A percentile compares a stretch with the other conserved stretches of the same genome.
phyloP scores from a whole-genome alignment of 1,284 basidiomycete species.

The Trametes versicolor region DNA sequence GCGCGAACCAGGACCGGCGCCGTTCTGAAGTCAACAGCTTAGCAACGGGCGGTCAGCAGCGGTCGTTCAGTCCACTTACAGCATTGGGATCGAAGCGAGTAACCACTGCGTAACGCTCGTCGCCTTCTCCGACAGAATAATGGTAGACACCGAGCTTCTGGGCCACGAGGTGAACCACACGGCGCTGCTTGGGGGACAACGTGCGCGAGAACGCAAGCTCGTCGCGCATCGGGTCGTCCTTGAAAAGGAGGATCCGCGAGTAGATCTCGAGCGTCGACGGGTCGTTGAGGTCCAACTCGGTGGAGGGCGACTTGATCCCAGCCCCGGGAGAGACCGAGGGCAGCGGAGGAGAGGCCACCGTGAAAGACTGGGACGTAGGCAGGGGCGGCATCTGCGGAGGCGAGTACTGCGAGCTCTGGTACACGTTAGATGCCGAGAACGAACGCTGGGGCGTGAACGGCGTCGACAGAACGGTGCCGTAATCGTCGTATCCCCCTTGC shows the following conservation, averaged over 20 bases:
- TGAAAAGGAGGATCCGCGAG: slow-evolving; percentile 96
- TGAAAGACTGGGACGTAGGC: slow-evolving; percentile 66
- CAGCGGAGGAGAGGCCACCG: slow-evolving; percentile 55
- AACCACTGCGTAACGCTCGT: slow-evolving; percentile 93
- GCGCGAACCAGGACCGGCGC: slow-evolving; percentile 30
- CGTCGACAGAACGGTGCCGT: slow-evolving; percentile 59
- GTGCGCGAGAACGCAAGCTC: slow-evolving; percentile 95
- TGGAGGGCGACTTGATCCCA: slow-evolving; percentile 62
- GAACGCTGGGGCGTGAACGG: slow-evolving; percentile 70
- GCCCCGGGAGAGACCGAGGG: slow-evolving; percentile 68
- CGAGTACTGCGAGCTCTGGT: slow-evolving; percentile 68
- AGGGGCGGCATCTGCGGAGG: slow-evolving; percentile 67
- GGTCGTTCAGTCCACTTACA: slow-evolving; percentile 50
- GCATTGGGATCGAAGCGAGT: slow-evolving; percentile 84
- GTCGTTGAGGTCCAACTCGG: slow-evolving; percentile 95
- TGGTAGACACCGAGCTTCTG: slow-evolving; percentile 96
- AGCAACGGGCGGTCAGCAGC: slow-evolving; percentile 19
- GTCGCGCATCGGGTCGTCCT: slow-evolving; percentile 97
- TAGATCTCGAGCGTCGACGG: slow-evolving; percentile 96
- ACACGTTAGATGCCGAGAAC: slow-evolving; percentile 68
- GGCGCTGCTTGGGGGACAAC: slow-evolving; percentile 85
- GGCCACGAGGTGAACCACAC: slow-evolving; percentile 95
- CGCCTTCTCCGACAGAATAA: slow-evolving; percentile 93
- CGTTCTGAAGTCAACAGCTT: slow-evolving; percentile 18
- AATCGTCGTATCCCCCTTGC: slow-evolving; percentile 72